A percentile compares a stretch with the other conserved stretches of the same genome.
Conservation (phyloP, 2,329 filamentous ascomycete genomes). For the Neonectria sp. region DNA sequence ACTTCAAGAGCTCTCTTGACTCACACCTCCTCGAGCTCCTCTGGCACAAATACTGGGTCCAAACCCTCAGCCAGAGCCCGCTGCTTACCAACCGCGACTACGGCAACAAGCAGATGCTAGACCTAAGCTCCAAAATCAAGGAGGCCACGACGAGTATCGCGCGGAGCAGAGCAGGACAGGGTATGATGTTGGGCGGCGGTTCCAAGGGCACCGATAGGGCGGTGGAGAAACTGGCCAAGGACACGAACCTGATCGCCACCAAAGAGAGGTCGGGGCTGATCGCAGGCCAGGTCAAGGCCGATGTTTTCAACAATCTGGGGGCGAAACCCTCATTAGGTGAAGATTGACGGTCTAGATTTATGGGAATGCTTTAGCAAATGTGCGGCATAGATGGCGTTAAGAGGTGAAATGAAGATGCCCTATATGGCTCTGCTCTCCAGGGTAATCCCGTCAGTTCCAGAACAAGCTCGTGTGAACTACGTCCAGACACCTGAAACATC, state of each 20-base stretch:
- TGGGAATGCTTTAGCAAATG: constrained; percentile 41
- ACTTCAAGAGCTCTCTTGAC: constrained; percentile 96
- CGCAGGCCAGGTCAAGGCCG: constrained; percentile 74
- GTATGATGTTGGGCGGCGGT: constrained; percentile 42
- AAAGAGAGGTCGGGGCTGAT: constrained; percentile 76
- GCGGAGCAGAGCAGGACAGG: constrained; percentile 46
- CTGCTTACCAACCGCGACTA: constrained; percentile 95
- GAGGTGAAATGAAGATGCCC: constrained; percentile 40
- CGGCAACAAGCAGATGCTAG: constrained; percentile 90
- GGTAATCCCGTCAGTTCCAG: not conserved
- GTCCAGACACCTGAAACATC: too few species aligned
- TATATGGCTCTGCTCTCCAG: constrained; percentile 19
- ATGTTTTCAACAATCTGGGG: constrained; percentile 68
- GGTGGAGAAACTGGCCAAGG: constrained; percentile 72
- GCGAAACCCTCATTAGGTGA: constrained; percentile 34
- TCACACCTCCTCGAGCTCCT: constrained; percentile 87
- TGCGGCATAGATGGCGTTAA: constrained; percentile 50
- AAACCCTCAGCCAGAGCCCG: constrained; percentile 92
- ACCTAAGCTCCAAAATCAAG: constrained; percentile 86
- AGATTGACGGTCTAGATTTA: constrained; percentile 31
- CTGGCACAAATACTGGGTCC: constrained; percentile 99
- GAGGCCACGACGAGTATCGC: constrained; percentile 66
- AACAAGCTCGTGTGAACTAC: not conserved
- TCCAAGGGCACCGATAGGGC: constrained; percentile 58
- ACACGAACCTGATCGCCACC: constrained; percentile 72